Percentiles rank a stretch among this genome's conserved stretches.
These are phyloP conservation scores for Kickxella alabastrina DNA, from an alignment of 192 early-diverging fungal genomes.

Conservation along the genomic window DNA sequence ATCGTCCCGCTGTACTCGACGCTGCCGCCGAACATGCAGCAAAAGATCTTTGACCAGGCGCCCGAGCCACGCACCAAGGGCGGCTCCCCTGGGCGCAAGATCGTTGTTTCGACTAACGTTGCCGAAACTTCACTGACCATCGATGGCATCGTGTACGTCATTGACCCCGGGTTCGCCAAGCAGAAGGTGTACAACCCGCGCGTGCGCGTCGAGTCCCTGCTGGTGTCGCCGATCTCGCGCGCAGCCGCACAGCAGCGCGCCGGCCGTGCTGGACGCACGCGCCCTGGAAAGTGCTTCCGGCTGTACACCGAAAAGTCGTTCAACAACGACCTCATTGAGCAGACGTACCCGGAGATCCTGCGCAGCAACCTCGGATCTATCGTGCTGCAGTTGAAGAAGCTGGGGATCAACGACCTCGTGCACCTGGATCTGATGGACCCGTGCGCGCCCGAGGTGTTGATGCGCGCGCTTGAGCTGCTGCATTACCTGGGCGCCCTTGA, in stretches of 20 bases:
- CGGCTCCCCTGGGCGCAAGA: conserved; percentile 91
- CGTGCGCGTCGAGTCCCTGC: conserved; percentile 89
- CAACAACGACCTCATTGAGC: conserved; percentile 88
- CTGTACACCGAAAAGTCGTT: conserved; percentile 98
- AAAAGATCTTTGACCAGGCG: conserved; percentile 88
- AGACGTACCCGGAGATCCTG: conserved; percentile 98
- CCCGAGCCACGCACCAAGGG: conserved; percentile 72
- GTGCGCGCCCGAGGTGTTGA: conserved; percentile 96
- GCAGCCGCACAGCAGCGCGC: conserved; percentile 96
- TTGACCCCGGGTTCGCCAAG: conserved; percentile 98
- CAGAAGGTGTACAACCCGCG: conserved; percentile 99
- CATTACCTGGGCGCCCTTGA: conserved; percentile 94
- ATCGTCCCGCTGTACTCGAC: conserved; percentile 89
- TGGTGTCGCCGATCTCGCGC: conserved; percentile 92
- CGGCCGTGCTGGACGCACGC: conserved; percentile 97
- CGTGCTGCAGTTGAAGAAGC: conserved; percentile 95
- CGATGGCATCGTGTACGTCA: conserved; percentile 98
- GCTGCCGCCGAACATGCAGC: conserved; percentile 85
- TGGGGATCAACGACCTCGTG: conserved; percentile 95
- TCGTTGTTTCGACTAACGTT: conserved; percentile 95
- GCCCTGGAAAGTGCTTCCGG: conserved; percentile 96
- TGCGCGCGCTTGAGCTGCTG: conserved; percentile 94
- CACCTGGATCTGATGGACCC: conserved; percentile 99
- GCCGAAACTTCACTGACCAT: conserved; percentile 98
- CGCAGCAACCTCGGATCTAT: conserved; percentile 94